Percentiles rank a stretch among this genome's conserved stretches.
These are phyloP conservation scores for Astraeus odoratus DNA, from an alignment of 768 basidiomycete species.

Conservation along the genomic window DNA sequence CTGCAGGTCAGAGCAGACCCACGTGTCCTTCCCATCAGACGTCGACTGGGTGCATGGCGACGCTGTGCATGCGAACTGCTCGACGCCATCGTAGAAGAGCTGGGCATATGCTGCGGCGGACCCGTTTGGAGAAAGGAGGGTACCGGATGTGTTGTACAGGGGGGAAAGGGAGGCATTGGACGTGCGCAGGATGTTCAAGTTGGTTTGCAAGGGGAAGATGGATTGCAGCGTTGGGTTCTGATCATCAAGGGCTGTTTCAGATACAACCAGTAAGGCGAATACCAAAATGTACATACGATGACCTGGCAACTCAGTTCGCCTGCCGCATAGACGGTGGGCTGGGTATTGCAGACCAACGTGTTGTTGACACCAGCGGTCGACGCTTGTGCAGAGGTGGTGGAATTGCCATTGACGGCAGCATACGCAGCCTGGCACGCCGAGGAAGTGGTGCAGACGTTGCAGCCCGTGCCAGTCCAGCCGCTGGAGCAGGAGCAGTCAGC, in stretches of 20 bases:
- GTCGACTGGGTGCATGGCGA: constrained; percentile 60
- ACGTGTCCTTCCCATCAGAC: constrained; percentile 37
- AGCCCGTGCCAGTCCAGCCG: constrained; percentile 75
- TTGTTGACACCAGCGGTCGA: constrained; percentile 40
- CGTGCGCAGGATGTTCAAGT: constrained; percentile 74
- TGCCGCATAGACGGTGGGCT: constrained; percentile 66
- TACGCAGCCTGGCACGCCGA: constrained; percentile 65
- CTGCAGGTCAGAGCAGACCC: constrained; percentile 64
- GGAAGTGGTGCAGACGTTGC: constrained; percentile 70
- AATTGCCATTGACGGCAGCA: constrained; percentile 32
- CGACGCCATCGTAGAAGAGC: constrained; percentile 71
- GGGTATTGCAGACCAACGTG: constrained; percentile 68
- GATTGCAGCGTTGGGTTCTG: constrained; percentile 83
- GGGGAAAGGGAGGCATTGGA: constrained; percentile 66
- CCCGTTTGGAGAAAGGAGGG: constrained; percentile 35
- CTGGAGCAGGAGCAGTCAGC: constrained; percentile 60
- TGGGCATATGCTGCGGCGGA: constrained; percentile 61
- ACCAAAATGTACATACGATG: constrained; percentile 43
- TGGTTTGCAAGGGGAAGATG: constrained; percentile 63
- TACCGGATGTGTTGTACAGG: constrained; percentile 28
- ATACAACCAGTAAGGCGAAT: neutral
- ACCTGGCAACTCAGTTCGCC: constrained; percentile 84
- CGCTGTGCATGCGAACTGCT: constrained; percentile 84
- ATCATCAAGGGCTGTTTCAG: constrained; percentile 1
- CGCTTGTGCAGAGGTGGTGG: constrained; percentile 24